Evolutionary conservation across 1,139 yeast genomes (phyloP), one percentile per base, ranked within the genome.

Genomic region (Hanseniaspora sp.): DNA sequence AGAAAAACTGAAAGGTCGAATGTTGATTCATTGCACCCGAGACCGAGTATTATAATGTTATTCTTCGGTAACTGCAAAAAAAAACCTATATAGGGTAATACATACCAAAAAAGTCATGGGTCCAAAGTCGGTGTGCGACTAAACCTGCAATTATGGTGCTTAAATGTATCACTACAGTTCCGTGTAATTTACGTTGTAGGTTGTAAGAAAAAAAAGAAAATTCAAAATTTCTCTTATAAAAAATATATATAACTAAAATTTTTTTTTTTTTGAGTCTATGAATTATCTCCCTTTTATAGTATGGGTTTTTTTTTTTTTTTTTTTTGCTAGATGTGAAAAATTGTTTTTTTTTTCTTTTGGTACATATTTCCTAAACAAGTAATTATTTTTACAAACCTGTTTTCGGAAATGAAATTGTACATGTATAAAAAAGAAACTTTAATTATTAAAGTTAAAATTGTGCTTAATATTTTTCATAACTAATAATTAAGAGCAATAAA

Each of bases 21-120:
- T 66, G 73, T 79, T 78, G 85, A 74, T 72, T 69, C 74, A 80
- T 81, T 80, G 88, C 88, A 82, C 88, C 88, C 88, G 79, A 82
- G 88, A 82, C 74, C 80, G 70, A 73, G 75, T 68, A 69, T 61
- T 55, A 56, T 43, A 43, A 43, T 43, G 46, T 43, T 43, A 5
- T 43, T 43, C 46, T 43, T 17, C 46, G 46, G 37, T 43, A 43
- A 43, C 46, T 31, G 37, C n/a, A 43, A 30, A 43, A 31, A 30
- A 23, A 23, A 12, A 37, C n/a, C 35, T 13, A n/a, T 7, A 17
- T 3, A 43, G 46, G 37, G 46, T 43, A 31, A 31, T 37, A 43
- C 46, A 67, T 75, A 77, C 75, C 83, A 75, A 73, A 72, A 70
- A 73, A 74, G 83, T 82, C 86, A 79, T 82, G 87, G 87, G 86